Conservation (phyloP, 2,329 filamentous ascomycete genomes). For the Penicillium fuscoglaucum region DNA sequence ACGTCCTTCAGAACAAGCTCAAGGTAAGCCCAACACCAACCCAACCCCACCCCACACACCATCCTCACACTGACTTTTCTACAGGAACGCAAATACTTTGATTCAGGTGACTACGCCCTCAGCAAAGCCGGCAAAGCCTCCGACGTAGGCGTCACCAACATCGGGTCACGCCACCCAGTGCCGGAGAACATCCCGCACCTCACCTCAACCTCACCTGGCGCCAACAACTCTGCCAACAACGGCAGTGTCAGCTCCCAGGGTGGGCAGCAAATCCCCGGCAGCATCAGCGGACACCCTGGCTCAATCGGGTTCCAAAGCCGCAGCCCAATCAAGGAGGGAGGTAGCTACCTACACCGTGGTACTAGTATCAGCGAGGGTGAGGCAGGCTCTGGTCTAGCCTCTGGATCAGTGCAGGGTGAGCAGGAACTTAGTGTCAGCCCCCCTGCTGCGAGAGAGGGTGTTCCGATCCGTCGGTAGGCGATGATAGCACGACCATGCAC, state of each 20-base stretch:
- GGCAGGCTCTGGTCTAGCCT: slow-evolving; percentile 38
- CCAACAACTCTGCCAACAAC: slow-evolving; percentile 36
- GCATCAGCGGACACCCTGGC: slow-evolving; percentile 42
- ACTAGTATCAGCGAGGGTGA: slow-evolving; percentile 63
- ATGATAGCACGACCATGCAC: slow-evolving; percentile 10
- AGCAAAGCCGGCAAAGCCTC: slow-evolving; percentile 96
- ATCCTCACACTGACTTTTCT: neutral
- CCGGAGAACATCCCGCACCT: slow-evolving; percentile 94
- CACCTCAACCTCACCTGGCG: slow-evolving; percentile 60
- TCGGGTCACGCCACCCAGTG: slow-evolving; percentile 91
- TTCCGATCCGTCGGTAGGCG: slow-evolving; percentile 63
- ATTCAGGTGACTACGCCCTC: slow-evolving; percentile 93
- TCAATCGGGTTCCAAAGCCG: slow-evolving; percentile 57
- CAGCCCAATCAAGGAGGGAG: slow-evolving; percentile 83
- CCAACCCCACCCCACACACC: neutral
- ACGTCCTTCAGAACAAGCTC: slow-evolving; percentile 95
- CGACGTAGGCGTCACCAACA: slow-evolving; percentile 86
- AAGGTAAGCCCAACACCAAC: slow-evolving; percentile 57
- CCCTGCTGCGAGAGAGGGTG: slow-evolving; percentile 52
- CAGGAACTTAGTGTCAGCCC: slow-evolving; percentile 48
- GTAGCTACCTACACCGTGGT: slow-evolving; percentile 77
- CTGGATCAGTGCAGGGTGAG: slow-evolving; percentile 45
- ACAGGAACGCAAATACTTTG: slow-evolving; percentile 97
- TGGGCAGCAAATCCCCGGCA: slow-evolving; percentile 45
- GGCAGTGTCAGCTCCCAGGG: slow-evolving; percentile 33